phyloP scores from a whole-genome alignment of 805 yeast species.

The Candida pseudofarinosa region DNA sequence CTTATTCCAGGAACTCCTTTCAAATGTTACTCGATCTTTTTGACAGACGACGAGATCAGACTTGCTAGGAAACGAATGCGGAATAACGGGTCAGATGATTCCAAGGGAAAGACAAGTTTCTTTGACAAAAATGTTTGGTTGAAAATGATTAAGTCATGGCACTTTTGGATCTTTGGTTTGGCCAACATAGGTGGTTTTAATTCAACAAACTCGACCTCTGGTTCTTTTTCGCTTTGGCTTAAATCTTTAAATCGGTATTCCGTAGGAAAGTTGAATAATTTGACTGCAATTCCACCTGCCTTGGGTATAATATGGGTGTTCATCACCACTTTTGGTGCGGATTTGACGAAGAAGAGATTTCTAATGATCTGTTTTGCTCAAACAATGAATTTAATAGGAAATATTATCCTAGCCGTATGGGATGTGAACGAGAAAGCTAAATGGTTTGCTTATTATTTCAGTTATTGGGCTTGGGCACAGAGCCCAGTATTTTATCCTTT shows the following conservation, averaged over 20 bases:
- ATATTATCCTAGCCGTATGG: conserved; percentile 56
- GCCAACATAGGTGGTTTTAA: conserved; percentile 62
- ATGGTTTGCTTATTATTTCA: conserved; percentile 61
- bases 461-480: conserved; percentile 60
- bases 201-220: conserved; percentile 46
- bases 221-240: conserved; percentile 55
- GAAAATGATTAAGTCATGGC: conserved; percentile 52
- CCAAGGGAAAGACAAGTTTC: conserved; percentile 24
- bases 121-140: conserved; percentile 49
- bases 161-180: conserved; percentile 51
- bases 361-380: conserved; percentile 52
- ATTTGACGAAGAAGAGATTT: conserved; percentile 46
- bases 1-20: conserved; percentile 65
- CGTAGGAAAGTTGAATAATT: conserved; percentile 32
- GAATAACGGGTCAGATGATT: conserved; percentile 20
- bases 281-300: conserved; percentile 45
- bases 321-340: conserved; percentile 34
- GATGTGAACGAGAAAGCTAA: conserved; percentile 52
- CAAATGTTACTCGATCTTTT: conserved; percentile 31
- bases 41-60: conserved; percentile 33
- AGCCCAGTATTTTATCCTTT: conserved; percentile 59
- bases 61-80: conserved; percentile 27
- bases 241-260: conserved; percentile 22
- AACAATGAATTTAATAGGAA: conserved; percentile 51
- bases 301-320: conserved; percentile 38